Evolutionary conservation across 1,284 basidiomycete species (phyloP).

Genomic region (Rhodotorula sp.): DNA sequence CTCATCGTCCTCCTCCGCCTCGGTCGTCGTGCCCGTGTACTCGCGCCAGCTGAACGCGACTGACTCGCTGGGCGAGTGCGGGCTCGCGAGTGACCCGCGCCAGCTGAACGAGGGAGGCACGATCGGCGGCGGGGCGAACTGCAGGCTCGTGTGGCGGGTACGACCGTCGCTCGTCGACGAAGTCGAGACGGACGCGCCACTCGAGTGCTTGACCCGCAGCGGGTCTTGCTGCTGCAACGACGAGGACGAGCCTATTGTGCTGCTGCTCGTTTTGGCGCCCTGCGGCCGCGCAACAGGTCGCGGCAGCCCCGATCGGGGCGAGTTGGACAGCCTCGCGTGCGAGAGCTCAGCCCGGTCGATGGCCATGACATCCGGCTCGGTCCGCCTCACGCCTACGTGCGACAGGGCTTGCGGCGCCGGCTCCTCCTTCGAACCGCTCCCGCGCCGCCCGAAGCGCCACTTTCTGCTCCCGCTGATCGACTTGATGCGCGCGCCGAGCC

Average conservation of each 20-base stretch:
- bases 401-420: neutral
- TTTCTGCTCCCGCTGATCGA: conserved; percentile 7
- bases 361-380: conserved; percentile 10
- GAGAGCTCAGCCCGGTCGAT: conserved; percentile 10
- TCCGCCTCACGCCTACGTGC: neutral
- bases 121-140: neutral
- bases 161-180: neutral
- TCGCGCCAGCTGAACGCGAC: conserved; percentile 17
- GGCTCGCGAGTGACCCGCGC: neutral
- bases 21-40: conserved; percentile 22
- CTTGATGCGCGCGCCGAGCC: neutral
- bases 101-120: neutral
- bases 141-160: neutral
- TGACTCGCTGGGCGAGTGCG: neutral
- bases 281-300: neutral
- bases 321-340: neutral
- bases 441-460: conserved; percentile 12
- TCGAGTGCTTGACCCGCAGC: conserved; percentile 4
- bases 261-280: neutral
- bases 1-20: neutral
- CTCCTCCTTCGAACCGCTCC: neutral
- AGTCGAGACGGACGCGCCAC: neutral
- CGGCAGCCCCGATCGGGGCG: conserved; percentile 1
- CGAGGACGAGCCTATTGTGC: neutral
- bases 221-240: neutral